A percentile compares a stretch with the other conserved stretches of the same genome.
phyloP scores from a whole-genome alignment of 2,329 filamentous ascomycete genomes.

The Ceratocystis cacaofunesta region DNA sequence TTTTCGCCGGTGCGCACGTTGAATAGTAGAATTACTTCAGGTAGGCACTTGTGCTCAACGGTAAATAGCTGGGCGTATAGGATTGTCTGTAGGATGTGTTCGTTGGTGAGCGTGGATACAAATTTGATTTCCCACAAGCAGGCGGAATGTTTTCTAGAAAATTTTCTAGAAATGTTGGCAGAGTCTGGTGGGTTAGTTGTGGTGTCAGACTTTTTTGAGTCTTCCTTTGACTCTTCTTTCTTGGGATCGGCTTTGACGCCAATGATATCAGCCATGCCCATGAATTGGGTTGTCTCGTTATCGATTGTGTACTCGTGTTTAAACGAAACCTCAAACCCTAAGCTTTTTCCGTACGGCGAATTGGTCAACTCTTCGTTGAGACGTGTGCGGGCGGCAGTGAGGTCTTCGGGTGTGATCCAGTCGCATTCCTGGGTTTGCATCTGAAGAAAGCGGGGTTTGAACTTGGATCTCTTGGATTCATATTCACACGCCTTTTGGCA shows the following conservation, averaged over 20 bases:
- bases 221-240: background rate
- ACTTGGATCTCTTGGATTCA: slow-evolving; percentile 20
- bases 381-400: slow-evolving; percentile 19
- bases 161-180: background rate
- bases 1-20: slow-evolving; percentile 22
- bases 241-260: slow-evolving; percentile 1
- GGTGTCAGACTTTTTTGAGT: background rate
- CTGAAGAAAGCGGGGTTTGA: slow-evolving; percentile 20
- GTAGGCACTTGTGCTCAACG: slow-evolving; percentile 14
- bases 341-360: background rate
- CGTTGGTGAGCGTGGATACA: slow-evolving; percentile 20
- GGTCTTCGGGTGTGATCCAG: slow-evolving; percentile 20
- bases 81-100: slow-evolving; percentile 22
- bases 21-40: slow-evolving; percentile 19
- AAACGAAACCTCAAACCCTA: slow-evolving; percentile 6
- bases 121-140: slow-evolving; percentile 24
- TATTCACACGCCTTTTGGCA: slow-evolving; percentile 21
- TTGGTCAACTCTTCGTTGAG: slow-evolving; percentile 18
- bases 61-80: slow-evolving; percentile 21
- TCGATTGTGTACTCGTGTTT: background rate
- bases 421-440: slow-evolving; percentile 21
- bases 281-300: background rate
- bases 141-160: background rate
- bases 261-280: slow-evolving; percentile 6
- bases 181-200: background rate